Conservation (phyloP, 75 land plant genomes). For the Sequoiadendron giganteum region DNA sequence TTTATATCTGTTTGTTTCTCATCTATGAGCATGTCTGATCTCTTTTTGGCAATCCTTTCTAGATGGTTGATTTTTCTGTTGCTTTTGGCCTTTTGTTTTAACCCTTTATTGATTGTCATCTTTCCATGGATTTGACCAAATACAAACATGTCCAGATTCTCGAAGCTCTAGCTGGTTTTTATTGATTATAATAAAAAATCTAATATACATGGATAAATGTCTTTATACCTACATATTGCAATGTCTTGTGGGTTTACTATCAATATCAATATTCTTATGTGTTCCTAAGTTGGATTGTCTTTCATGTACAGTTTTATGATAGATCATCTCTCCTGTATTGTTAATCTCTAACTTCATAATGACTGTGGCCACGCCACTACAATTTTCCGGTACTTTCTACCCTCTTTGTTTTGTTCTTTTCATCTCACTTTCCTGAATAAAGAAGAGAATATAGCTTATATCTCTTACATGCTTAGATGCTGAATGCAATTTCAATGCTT, state of each 20-base stretch:
- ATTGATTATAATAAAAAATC: neutral
- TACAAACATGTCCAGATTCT: neutral
- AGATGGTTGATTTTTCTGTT: neutral
- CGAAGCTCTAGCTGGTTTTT: neutral
- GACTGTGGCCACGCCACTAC: slow-evolving; percentile 10
- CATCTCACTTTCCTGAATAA: neutral
- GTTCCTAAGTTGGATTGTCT: slow-evolving; percentile 11
- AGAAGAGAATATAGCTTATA: neutral
- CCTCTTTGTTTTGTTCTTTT: slow-evolving; percentile 3
- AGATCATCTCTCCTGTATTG: slow-evolving; percentile 9
- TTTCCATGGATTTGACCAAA: neutral
- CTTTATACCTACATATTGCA: neutral
- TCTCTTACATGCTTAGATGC: neutral
- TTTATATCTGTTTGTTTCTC: neutral
- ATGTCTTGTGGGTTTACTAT: slow-evolving; percentile 4
- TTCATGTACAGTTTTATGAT: slow-evolving; percentile 10
- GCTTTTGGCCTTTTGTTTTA: neutral
- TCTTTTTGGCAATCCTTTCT: neutral
- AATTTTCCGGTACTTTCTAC: slow-evolving; percentile 11
- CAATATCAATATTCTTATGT: slow-evolving; percentile 3
- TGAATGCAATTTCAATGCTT: neutral
- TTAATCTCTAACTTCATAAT: slow-evolving; percentile 10
- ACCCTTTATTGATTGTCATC: neutral
- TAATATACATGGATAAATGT: neutral
- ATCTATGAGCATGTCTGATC: neutral